Evolutionary conservation across 2,329 filamentous ascomycete genomes (phyloP).

Genomic region (Exophiala lecanii-corni): DNA sequence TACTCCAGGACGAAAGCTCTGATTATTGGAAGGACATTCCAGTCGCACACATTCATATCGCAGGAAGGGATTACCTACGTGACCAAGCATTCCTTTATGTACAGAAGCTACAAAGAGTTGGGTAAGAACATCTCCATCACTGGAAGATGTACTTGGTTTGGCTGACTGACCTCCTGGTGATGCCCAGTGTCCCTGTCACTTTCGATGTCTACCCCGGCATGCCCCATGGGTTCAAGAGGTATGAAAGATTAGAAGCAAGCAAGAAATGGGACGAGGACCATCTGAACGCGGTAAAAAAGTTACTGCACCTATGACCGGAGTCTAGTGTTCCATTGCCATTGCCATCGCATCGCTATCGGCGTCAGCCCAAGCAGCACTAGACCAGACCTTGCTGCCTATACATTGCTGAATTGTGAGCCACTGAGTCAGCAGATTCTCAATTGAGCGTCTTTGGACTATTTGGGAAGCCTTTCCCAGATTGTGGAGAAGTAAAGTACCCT

Average conservation of each 20-base stretch:
- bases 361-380: too few species aligned
- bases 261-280: not conserved
- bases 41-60: conserved; percentile 1
- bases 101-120: not conserved
- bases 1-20: not conserved
- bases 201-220: not conserved
- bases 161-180: not conserved
- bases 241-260: not conserved
- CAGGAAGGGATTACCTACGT: conserved; percentile 1
- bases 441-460: too few species aligned
- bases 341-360: too few species aligned
- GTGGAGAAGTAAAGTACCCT: too few species aligned
- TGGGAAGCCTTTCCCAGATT: too few species aligned
- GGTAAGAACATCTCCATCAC: not conserved
- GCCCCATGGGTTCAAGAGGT: not conserved
- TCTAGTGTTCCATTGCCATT: too few species aligned
- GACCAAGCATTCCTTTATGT: conserved; percentile 1
- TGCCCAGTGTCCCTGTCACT: not conserved
- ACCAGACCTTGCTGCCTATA: too few species aligned
- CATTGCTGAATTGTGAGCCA: too few species aligned
- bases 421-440: too few species aligned
- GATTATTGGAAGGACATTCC: not conserved
- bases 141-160: not conserved
- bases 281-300: not conserved
- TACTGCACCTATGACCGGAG: not conserved